Evolutionary conservation across 495 filamentous ascomycete species (phyloP).

Genomic region (Podospora appendiculata): DNA sequence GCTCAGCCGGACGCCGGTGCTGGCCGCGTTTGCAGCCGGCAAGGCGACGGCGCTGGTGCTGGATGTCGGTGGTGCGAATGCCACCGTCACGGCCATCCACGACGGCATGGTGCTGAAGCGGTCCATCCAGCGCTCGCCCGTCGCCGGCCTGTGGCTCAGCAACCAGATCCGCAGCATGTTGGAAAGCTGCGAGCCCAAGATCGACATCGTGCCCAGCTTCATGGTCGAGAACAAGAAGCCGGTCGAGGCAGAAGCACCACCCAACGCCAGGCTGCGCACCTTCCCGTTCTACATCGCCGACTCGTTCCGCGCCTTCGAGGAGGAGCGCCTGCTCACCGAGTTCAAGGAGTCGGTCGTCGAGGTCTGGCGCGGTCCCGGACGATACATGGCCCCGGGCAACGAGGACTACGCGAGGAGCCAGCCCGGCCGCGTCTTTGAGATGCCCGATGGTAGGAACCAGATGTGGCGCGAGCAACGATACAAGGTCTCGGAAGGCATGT

Average conservation of each 20-base stretch:
- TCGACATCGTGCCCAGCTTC: constrained; percentile 78
- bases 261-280: constrained; percentile 45
- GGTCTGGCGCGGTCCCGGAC: constrained; percentile 78
- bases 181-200: constrained; percentile 63
- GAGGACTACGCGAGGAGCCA: constrained; percentile 58
- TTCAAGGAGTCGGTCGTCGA: constrained; percentile 98
- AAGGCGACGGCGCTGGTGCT: constrained; percentile 88
- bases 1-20: constrained; percentile 53
- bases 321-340: constrained; percentile 87
- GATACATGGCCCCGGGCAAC: constrained; percentile 50
- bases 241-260: constrained; percentile 79
- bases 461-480: constrained; percentile 84
- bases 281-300: constrained; percentile 59
- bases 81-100: constrained; percentile 84
- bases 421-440: constrained; percentile 82
- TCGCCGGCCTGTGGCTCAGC: constrained; percentile 85
- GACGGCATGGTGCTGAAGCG: constrained; percentile 92
- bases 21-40: constrained; percentile 72
- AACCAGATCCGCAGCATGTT: constrained; percentile 79
- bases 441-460: constrained; percentile 89
- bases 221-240: constrained; percentile 76
- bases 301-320: constrained; percentile 72
- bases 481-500: constrained; percentile 77
- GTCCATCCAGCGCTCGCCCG: constrained; percentile 70
- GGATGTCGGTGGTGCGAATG: constrained; percentile 85